Conservation (phyloP, 352 stramenopile genomes). For the Albugo laibachii region DNA sequence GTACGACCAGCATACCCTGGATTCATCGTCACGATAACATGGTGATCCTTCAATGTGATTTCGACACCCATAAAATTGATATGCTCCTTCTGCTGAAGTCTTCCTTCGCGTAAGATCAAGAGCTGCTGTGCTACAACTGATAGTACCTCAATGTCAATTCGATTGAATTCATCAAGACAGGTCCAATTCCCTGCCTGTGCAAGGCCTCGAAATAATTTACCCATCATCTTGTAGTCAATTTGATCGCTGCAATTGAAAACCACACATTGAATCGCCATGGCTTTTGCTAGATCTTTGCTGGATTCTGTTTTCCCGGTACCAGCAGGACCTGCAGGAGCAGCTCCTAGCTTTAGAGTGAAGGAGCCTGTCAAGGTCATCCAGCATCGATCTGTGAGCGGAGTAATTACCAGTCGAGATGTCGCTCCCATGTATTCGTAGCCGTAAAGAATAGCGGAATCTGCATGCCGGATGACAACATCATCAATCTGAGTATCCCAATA, state of each 20-base stretch:
- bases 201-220: conserved; percentile 87
- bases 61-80: conserved; percentile 94
- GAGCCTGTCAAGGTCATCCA: conserved; percentile 92
- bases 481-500: conserved; percentile 83
- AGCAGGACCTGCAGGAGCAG: conserved; percentile 83
- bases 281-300: conserved; percentile 89
- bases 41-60: conserved; percentile 89
- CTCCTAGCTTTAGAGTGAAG: conserved; percentile 84
- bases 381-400: conserved; percentile 84
- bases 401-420: conserved; percentile 76
- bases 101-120: conserved; percentile 49
- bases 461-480: conserved; percentile 80
- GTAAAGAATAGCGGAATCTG: conserved; percentile 76
- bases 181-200: conserved; percentile 80
- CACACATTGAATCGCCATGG: conserved; percentile 86
- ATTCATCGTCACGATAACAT: conserved; percentile 97
- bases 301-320: conserved; percentile 93
- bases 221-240: conserved; percentile 96
- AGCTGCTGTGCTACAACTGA: conserved; percentile 87
- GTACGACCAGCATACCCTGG: conserved; percentile 89
- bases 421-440: conserved; percentile 92
- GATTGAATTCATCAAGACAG: conserved; percentile 89
- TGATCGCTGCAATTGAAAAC: conserved; percentile 94
- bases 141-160: conserved; percentile 88
- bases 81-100: conserved; percentile 66